These are phyloP conservation scores for Suillus paluster DNA, from an alignment of 768 basidiomycete genomes.

Conservation along the genomic window DNA sequence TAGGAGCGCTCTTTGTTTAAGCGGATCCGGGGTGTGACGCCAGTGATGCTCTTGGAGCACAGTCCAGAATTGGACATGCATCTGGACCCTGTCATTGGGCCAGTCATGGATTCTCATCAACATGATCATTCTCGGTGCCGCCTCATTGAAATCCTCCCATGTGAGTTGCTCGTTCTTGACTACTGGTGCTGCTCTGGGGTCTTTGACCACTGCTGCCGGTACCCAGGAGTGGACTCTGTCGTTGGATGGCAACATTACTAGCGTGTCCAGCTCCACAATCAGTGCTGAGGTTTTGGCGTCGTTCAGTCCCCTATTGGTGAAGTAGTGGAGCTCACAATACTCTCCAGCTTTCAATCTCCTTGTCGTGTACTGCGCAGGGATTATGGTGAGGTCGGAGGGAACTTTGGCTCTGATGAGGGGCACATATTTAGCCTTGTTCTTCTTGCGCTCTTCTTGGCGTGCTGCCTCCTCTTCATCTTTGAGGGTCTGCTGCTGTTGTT, in stretches of 20 bases:
- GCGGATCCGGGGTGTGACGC: no score
- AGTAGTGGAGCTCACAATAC: constrained; percentile 7
- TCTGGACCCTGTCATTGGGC: neutral
- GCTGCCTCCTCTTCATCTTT: no score
- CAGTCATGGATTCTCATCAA: neutral
- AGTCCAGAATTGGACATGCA: neutral
- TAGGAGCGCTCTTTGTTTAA: no score
- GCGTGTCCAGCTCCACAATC: neutral
- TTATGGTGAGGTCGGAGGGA: neutral
- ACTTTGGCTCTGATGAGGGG: no score
- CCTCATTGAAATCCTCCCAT: neutral
- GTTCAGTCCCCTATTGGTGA: neutral
- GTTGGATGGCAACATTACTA: neutral
- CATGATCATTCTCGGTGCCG: neutral
- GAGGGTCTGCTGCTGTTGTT: no score
- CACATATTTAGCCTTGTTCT: no score
- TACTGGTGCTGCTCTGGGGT: no score
- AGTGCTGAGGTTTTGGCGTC: no score
- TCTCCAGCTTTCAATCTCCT: neutral
- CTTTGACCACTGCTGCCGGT: no score
- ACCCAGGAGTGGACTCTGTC: neutral
- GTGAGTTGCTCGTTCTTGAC: no score
- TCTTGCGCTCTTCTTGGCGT: no score
- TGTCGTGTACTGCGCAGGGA: neutral
- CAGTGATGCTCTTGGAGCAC: neutral